Evolutionary conservation across 2,329 filamentous ascomycete genomes (phyloP), one percentile per base, ranked within the genome.

Genomic region (Macrophomina tecta): DNA sequence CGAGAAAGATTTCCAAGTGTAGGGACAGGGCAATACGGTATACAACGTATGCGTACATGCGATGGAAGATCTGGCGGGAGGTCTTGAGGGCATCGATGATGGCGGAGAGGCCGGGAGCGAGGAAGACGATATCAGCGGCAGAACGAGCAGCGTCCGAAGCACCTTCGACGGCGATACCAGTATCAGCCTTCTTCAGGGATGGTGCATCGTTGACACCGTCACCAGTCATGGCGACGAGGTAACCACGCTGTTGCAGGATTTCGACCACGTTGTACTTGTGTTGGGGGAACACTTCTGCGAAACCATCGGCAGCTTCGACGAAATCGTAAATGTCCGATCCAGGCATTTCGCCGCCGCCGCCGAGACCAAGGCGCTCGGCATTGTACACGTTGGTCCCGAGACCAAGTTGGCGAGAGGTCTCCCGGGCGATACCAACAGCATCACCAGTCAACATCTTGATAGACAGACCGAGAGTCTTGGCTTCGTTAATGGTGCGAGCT

Each of bases 391-490:
- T 97, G 76, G 92, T 95, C 75, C 93, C 93, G 68, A 97, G 90
- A 84, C 93, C 92, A 71, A 97, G 90, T 82, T 95, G 92, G 75
- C 92, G 91, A 65, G 92, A 95, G 73, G 92, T 96, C 82, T 97
- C 93, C 83, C 91, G 90, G 73, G 93, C 93, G 79, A 97, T 97
- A 80, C 92, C 93, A 77, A 97, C 93, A 72, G 93, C 92, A 78
- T 97, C 93, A 86, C 93, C 93, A 82, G 93, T 97, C 83, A 97
- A 87, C 92, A 97, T 97, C 87, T 97, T 97, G 82, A 97, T 93
- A 72, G 91, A 93, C 69, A 97, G 85, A 85, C 93, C 93, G 68
- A 97, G 88, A 70, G 84, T 86, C 86, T 95, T 94, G 76, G 93
- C 93, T 82, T 97, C 93, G 79, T 91, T 90, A 82, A 97, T 91